Conservation (phyloP, 306 rosid species). For the Prinsepia uniflora region DNA sequence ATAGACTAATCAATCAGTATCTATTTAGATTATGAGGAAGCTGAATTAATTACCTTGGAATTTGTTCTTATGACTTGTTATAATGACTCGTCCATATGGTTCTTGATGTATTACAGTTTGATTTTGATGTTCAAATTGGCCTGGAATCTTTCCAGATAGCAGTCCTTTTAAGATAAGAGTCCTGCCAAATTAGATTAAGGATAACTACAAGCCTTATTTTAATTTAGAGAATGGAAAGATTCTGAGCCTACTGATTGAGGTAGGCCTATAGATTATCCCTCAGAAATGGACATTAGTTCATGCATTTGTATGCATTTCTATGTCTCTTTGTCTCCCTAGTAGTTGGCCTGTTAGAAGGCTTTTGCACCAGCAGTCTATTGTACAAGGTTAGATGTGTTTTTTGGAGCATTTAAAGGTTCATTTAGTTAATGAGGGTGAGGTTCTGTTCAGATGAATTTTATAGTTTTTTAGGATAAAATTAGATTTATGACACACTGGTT, state of each 20-base stretch:
- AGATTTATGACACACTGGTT: not conserved
- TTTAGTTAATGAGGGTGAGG: not conserved
- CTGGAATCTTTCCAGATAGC: not conserved
- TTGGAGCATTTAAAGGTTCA: not conserved
- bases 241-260: not conserved
- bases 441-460: not conserved
- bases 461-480: not conserved
- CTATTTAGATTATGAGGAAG: not conserved
- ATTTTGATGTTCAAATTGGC: not conserved
- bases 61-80: not conserved
- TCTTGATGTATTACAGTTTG: not conserved
- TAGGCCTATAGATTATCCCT: not conserved
- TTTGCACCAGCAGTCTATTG: not conserved
- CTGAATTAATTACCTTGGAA: not conserved
- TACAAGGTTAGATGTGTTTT: not conserved
- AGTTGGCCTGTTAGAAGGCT: not conserved
- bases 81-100: not conserved
- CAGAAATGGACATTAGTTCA: not conserved
- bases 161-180: not conserved
- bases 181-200: not conserved
- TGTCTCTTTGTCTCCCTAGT: not conserved
- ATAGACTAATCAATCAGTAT: not conserved
- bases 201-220: too few relatives aligned
- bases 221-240: too few relatives aligned
- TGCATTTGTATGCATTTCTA: not conserved